Evolutionary conservation across 164 flowering plant species (phyloP), one percentile per base, ranked within the genome.

Genomic region (Vitis rupestris): DNA sequence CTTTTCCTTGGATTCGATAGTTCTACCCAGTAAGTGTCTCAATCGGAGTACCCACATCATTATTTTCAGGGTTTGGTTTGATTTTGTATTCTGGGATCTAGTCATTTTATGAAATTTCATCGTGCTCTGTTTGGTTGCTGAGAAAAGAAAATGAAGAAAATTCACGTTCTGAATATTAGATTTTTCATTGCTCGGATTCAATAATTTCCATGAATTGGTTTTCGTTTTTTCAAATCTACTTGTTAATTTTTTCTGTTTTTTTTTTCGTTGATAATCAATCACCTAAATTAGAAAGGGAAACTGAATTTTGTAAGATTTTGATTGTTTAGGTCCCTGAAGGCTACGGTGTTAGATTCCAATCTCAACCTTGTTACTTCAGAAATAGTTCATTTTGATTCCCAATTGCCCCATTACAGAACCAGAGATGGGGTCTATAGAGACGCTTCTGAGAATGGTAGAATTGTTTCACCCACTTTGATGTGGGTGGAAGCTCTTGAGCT

Each of bases 401-500:
- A 89, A 19, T 75, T 96, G 84, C 89, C 97, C 27, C 97, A 90
- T 76, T 93, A 96, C 84, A 82, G 86, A 67, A 91, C 97, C 58
- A 84, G 89, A 74, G 98, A 88, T 83, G 98, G 99, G 31, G 95
- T 96, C 50, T 84, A 80, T 75, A 71, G 99, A 30, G 98, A 96
- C 57, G 74, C 86, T 14, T 71, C 79, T 0, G 85, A 71, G 16
- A 85, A 84, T 78, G 95, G 98, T 9, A 81, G 97, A 80, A 91
- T 93, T 72, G 95, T 93, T 62, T 96, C 99, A 1, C 98, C 99
- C 44, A 88, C 99, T 8, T 60, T 90, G 66, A 93, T 96, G 98
- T 93, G 98, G 98, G 92, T 93, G 30, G 97, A 93, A 66, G 97
- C 99, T 64, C 78, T 96, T 44, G 98, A 93, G 55, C 85, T 89